Evolutionary conservation across 2,329 filamentous ascomycete species (phyloP).

Genomic region (Exophiala oligosperma): DNA sequence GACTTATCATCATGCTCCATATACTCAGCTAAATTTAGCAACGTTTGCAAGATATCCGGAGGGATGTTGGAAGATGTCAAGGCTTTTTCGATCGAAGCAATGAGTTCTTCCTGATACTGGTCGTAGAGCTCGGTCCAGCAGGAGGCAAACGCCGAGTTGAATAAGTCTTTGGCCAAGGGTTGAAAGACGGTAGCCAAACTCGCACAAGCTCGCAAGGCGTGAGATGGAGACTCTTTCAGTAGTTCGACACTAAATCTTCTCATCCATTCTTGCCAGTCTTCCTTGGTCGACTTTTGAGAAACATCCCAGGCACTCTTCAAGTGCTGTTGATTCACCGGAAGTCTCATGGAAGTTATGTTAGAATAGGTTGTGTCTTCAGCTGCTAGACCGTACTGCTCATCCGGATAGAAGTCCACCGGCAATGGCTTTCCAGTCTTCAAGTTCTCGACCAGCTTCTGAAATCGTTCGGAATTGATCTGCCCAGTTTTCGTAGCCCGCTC

Average conservation of each 20-base stretch:
- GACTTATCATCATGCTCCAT: constrained; percentile 99
- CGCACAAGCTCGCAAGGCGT: constrained; percentile 89
- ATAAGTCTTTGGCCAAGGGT: constrained; percentile 86
- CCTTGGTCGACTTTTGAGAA: constrained; percentile 91
- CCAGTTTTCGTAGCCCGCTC: constrained; percentile 79
- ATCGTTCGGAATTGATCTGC: constrained; percentile 85
- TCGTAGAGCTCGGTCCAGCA: constrained; percentile 99
- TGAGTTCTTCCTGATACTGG: constrained; percentile 94
- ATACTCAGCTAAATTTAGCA: constrained; percentile 96
- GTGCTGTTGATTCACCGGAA: constrained; percentile 96
- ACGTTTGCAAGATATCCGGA: constrained; percentile 87
- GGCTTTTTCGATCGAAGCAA: constrained; percentile 91
- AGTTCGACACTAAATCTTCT: constrained; percentile 93
- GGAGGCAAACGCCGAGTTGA: constrained; percentile 98
- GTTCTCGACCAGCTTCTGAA: constrained; percentile 88
- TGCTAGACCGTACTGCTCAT: constrained; percentile 74
- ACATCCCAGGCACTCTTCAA: constrained; percentile 97
- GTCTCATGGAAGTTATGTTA: constrained; percentile 67
- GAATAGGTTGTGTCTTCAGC: constrained; percentile 63
- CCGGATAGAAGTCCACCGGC: constrained; percentile 90
- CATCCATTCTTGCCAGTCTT: constrained; percentile 99
- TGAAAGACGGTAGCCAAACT: constrained; percentile 88
- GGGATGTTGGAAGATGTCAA: constrained; percentile 95
- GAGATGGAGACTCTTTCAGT: constrained; percentile 91
- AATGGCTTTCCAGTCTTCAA: constrained; percentile 90